Conservation (phyloP, 768 basidiomycete species). For the Tubosaeta brunneosetosa region DNA sequence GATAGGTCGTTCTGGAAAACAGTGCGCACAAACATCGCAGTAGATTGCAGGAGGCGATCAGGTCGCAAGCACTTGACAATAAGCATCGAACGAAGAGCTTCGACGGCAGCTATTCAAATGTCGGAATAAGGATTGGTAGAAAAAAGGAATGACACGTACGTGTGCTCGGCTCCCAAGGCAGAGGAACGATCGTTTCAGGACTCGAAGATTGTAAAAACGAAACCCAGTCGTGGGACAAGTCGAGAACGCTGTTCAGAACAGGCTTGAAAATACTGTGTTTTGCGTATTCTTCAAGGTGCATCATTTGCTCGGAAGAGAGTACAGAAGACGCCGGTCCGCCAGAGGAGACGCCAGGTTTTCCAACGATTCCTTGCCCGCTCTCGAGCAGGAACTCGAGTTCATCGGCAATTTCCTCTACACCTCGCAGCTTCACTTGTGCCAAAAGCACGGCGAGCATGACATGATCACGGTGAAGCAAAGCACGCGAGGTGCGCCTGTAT, state of each 20-base stretch:
- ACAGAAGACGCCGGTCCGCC: slow-evolving; percentile 40
- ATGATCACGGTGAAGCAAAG: slow-evolving; percentile 85
- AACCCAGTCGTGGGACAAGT: slow-evolving; percentile 64
- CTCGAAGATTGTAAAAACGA: slow-evolving; percentile 60
- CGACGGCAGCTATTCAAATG: slow-evolving; percentile 51
- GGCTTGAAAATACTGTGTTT: slow-evolving; percentile 75
- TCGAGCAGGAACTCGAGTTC: slow-evolving; percentile 93
- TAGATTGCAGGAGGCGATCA: slow-evolving; percentile 84
- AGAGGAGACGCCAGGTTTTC: slow-evolving; percentile 30
- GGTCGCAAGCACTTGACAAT: slow-evolving; percentile 90
- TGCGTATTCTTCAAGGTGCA: slow-evolving; percentile 66
- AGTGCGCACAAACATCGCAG: slow-evolving; percentile 64
- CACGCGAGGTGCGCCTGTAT: slow-evolving; percentile 85
- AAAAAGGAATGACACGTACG: slow-evolving; percentile 46
- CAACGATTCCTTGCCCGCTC: slow-evolving; percentile 62
- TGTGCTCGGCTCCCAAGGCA: slow-evolving; percentile 72
- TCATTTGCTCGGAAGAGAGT: slow-evolving; percentile 62
- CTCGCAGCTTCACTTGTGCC: slow-evolving; percentile 82
- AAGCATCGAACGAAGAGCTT: slow-evolving; percentile 70
- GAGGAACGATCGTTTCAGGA: slow-evolving; percentile 70
- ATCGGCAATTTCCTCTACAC: slow-evolving; percentile 72
- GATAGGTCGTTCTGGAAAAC: slow-evolving; percentile 84
- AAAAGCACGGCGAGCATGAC: slow-evolving; percentile 87
- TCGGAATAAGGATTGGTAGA: slow-evolving; percentile 10
- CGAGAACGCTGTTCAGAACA: slow-evolving; percentile 57